A percentile compares a stretch with the other conserved stretches of the same genome.
These are phyloP conservation scores for Xylaria sp. DNA, from an alignment of 2,329 filamentous ascomycete species.

Conservation along the genomic window DNA sequence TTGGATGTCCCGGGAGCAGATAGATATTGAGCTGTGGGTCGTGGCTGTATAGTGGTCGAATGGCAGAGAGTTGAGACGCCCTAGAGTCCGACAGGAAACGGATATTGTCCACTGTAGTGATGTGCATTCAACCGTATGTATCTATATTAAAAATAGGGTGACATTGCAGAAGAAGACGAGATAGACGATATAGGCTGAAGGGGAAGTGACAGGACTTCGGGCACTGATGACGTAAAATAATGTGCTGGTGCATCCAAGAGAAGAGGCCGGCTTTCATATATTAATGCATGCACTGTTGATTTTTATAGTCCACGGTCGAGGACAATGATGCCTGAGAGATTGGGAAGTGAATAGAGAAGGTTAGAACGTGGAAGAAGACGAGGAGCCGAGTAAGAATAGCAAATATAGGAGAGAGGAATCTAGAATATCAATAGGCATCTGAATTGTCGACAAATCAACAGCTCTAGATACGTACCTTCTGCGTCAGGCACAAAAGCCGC, in stretches of 20 bases:
- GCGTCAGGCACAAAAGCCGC: constrained; percentile 20
- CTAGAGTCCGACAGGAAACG: not conserved
- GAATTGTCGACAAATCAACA: not conserved
- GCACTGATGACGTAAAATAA: constrained; percentile 21
- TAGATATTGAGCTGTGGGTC: constrained; percentile 27
- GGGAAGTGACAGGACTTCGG: not conserved
- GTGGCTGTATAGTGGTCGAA: constrained; percentile 12
- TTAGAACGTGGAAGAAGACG: not conserved
- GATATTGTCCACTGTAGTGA: constrained; percentile 18
- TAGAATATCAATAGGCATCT: not conserved
- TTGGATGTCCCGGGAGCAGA: constrained; percentile 22
- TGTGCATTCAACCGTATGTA: constrained; percentile 23
- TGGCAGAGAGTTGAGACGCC: constrained; percentile 7
- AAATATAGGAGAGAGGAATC: not conserved
- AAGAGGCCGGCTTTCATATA: not conserved
- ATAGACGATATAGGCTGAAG: constrained; percentile 34
- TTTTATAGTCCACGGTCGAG: not conserved
- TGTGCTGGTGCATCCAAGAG: not conserved
- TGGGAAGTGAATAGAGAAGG: not conserved
- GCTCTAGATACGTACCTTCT: not conserved
- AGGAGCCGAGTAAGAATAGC: not conserved
- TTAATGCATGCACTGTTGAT: not conserved
- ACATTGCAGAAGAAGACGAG: constrained; percentile 17
- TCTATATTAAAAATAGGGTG: constrained; percentile 32
- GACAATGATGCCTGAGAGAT: not conserved